Evolutionary conservation across 2,329 filamentous ascomycete genomes (phyloP).

Genomic region (Cladosporium sp.): DNA sequence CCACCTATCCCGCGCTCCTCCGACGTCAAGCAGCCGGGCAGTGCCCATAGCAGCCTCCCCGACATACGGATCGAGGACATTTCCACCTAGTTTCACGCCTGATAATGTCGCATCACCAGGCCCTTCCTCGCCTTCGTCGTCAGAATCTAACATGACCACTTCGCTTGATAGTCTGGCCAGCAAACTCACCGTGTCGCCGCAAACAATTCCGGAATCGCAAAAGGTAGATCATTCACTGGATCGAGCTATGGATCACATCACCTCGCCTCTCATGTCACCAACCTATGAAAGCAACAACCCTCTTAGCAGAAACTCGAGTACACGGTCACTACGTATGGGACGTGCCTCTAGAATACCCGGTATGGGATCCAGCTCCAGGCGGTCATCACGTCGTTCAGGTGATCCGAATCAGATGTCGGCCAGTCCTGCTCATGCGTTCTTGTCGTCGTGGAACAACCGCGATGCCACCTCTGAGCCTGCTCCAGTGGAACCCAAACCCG

Average conservation of each 20-base stretch:
- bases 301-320: conserved; percentile 28
- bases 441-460: conserved; percentile 23
- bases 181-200: conserved; percentile 26
- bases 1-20: conserved; percentile 11
- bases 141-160: conserved; percentile 21
- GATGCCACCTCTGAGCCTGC: conserved; percentile 20
- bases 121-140: conserved; percentile 21
- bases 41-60: conserved; percentile 22
- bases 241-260: neutral
- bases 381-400: conserved; percentile 26
- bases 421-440: conserved; percentile 31
- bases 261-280: conserved; percentile 24
- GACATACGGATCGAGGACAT: conserved; percentile 32
- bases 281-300: conserved; percentile 20
- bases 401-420: conserved; percentile 23
- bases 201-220: conserved; percentile 28
- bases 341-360: conserved; percentile 18
- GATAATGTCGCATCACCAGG: conserved; percentile 6
- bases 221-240: conserved; percentile 22
- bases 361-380: conserved; percentile 17
- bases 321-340: conserved; percentile 22
- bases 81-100: conserved; percentile 19
- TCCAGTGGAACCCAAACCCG: conserved; percentile 44
- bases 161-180: conserved; percentile 27
- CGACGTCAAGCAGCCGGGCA: conserved; percentile 20